Evolutionary conservation across 1,284 basidiomycete species (phyloP).

Genomic region (Ceratobasidium sp.): DNA sequence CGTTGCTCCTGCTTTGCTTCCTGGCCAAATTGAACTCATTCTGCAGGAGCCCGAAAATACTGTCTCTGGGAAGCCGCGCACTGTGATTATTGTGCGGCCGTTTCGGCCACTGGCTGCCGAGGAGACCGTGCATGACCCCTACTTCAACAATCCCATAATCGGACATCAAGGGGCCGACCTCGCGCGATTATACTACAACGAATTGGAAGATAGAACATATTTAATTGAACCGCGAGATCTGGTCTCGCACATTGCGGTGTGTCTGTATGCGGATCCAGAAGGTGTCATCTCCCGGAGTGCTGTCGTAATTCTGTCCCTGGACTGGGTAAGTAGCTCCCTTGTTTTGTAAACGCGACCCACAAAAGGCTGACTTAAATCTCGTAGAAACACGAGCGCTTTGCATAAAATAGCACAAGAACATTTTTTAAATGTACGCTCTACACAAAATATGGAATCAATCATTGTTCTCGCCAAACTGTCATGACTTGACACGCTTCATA

Average conservation of each 20-base stretch:
- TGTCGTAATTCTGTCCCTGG: background rate
- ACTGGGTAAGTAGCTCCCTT: background rate
- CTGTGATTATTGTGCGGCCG: background rate
- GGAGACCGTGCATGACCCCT: background rate
- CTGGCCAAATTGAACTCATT: background rate
- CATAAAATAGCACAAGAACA: background rate
- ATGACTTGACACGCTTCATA: too few species aligned
- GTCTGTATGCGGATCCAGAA: background rate
- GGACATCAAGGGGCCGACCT: background rate
- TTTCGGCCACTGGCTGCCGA: background rate
- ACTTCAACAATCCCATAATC: background rate
- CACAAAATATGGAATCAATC: too few species aligned
- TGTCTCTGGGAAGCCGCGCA: background rate
- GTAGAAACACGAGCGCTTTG: constrained; percentile 5
- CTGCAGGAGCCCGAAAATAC: background rate
- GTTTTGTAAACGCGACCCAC: background rate
- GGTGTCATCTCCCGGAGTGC: background rate
- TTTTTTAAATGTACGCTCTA: too few species aligned
- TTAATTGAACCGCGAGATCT: constrained; percentile 1
- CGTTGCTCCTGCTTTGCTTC: background rate
- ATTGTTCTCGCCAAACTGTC: too few species aligned
- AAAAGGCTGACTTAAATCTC: background rate
- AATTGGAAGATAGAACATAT: background rate
- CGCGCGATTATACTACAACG: background rate
- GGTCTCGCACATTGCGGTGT: background rate